A percentile compares a stretch with the other conserved stretches of the same genome.
Evolutionary conservation across 176 grass and related monocot genomes (phyloP).

Genomic region (Aegilops bicornis): DNA sequence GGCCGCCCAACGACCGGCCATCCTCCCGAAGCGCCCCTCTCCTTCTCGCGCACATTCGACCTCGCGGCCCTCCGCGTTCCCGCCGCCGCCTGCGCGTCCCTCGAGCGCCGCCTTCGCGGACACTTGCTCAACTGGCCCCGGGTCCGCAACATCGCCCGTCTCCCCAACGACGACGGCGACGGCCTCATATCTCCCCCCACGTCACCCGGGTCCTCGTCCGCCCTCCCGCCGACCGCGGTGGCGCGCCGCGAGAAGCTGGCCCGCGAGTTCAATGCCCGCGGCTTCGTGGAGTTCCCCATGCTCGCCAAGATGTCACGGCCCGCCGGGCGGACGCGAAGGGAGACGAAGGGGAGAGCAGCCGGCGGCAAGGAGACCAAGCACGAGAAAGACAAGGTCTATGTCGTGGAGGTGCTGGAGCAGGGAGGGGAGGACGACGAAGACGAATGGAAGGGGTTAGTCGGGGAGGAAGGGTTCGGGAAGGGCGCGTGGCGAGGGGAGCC

Average conservation of each 20-base stretch:
- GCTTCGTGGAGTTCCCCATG: slow-evolving; percentile 70
- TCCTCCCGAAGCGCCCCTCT: neutral
- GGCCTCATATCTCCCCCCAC: slow-evolving; percentile 2
- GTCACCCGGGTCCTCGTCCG: neutral
- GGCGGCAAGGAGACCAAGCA: neutral
- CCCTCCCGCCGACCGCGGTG: slow-evolving; percentile 26
- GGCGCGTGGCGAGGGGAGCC: slow-evolving; percentile 55
- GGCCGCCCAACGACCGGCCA: slow-evolving; percentile 23
- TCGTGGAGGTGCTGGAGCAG: slow-evolving; percentile 46
- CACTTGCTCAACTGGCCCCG: slow-evolving; percentile 97
- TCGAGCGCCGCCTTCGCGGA: slow-evolving; percentile 81
- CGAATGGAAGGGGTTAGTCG: slow-evolving; percentile 68
- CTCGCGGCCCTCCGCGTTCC: slow-evolving; percentile 77
- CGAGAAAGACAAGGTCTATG: slow-evolving; percentile 35
- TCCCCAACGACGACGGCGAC: slow-evolving; percentile 57
- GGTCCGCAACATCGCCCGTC: slow-evolving; percentile 67
- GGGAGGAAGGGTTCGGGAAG: slow-evolving; percentile 46
- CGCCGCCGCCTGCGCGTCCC: slow-evolving; percentile 62
- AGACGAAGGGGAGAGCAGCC: slow-evolving; percentile 30
- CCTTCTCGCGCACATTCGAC: slow-evolving; percentile 66
- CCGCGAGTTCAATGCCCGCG: slow-evolving; percentile 77
- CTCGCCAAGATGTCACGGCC: slow-evolving; percentile 83
- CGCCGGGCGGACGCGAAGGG: slow-evolving; percentile 42
- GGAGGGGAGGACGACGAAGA: slow-evolving; percentile 33
- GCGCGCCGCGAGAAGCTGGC: slow-evolving; percentile 63